A percentile compares a stretch with the other conserved stretches of the same genome.
phyloP scores from a whole-genome alignment of 208 protist genomes.

The Leishmania tropica region DNA sequence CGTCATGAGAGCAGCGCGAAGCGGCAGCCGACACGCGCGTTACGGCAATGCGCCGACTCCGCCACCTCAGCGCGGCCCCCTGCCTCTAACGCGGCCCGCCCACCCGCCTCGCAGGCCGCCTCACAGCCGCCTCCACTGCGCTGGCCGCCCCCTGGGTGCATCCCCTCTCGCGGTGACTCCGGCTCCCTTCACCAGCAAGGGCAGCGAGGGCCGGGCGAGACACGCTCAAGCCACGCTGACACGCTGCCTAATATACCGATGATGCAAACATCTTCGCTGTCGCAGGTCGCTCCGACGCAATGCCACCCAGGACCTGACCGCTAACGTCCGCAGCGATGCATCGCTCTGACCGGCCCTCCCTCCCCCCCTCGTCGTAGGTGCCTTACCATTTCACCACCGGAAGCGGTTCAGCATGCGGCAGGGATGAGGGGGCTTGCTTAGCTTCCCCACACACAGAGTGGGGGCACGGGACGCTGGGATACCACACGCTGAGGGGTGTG shows the following conservation, averaged over 20 bases:
- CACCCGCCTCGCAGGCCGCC: not conserved
- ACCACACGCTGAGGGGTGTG: not conserved
- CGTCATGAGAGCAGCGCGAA: not conserved
- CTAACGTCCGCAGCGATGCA: not conserved
- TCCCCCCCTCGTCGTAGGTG: not conserved
- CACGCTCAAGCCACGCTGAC: not conserved
- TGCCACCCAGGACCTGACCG: not conserved
- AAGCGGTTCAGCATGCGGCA: not conserved
- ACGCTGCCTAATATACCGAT: not conserved
- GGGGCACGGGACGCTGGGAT: not conserved
- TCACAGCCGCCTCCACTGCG: not conserved
- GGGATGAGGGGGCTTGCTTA: not conserved
- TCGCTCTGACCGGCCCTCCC: not conserved
- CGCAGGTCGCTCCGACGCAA: not conserved
- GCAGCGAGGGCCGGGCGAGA: not conserved
- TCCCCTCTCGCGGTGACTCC: not conserved
- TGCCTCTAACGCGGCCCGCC: not conserved
- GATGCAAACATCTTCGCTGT: not conserved
- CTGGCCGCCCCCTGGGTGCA: not conserved
- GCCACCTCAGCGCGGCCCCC: not conserved
- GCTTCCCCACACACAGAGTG: no score
- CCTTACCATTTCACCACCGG: not conserved
- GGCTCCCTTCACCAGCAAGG: no score
- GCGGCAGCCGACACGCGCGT: no score
- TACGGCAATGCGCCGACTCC: not conserved